Conservation (phyloP, 169 alveolate species). For the Neospora caninum region DNA sequence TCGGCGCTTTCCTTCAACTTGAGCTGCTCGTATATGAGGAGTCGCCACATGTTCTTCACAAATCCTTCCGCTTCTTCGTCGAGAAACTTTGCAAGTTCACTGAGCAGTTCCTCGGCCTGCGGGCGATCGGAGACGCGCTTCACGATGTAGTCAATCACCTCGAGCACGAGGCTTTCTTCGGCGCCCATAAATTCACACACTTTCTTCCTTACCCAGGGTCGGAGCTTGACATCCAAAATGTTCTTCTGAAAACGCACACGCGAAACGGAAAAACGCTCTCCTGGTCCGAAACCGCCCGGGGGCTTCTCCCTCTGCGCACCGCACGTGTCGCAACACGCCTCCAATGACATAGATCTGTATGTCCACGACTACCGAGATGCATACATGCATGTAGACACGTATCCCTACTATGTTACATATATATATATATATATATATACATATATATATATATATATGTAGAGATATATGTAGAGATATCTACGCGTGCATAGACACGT, state of each 20-base stretch:
- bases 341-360: background rate
- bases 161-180: constrained; percentile 80
- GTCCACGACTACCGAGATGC: background rate
- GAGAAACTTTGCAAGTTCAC: constrained; percentile 81
- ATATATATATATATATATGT: background rate
- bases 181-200: constrained; percentile 84
- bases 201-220: constrained; percentile 84
- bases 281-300: too few species aligned
- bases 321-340: too few species aligned
- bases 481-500: too few species aligned
- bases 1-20: constrained; percentile 17
- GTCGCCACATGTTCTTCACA: constrained; percentile 81
- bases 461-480: background rate
- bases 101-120: constrained; percentile 76
- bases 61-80: constrained; percentile 84
- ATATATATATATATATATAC: background rate
- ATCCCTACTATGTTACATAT: background rate
- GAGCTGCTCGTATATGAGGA: constrained; percentile 79
- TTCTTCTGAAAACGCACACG: constrained; percentile 48
- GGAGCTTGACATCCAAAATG: constrained; percentile 71
- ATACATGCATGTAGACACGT: constrained; percentile 9
- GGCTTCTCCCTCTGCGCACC: too few species aligned
- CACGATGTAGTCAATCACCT: constrained; percentile 77
- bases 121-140: constrained; percentile 78
- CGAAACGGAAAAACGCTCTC: too few species aligned